Base-by-base conservation (phyloP, 2,329 filamentous ascomycete genomes). In the Lachnellula subtilissima region DNA sequence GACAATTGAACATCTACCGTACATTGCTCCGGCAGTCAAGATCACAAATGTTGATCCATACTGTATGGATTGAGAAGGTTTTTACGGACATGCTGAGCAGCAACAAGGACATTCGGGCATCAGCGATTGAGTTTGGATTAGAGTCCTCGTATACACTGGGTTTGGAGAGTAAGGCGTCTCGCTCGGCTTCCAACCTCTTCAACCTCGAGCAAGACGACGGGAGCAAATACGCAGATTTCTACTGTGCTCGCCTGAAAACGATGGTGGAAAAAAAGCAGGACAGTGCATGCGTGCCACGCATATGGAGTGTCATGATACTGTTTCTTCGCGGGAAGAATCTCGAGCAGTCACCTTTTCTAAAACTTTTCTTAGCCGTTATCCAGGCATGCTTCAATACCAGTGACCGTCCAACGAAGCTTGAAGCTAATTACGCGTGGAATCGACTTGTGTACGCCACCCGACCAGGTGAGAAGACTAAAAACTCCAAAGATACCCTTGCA, bases 401-500 rank as follows among this genome's bases (percentile, higher is more conserved):
- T 52, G 90, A 96, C 60, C 74, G 79, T 3, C 74, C 79, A 46
- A 88, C 86, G 46, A 90, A 87, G 64, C 77, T 83, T 14, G 86
- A 95, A 65, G 89, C 92, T 22, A 91, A 93, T 65, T 76, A 86
- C 54, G 91, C 91, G 0, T 97, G 93, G 89, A 90, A 89, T 64
- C 86, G 89, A 52, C 84, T 97, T 46, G 82, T 94, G 19, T 96
- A 87, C 68, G 82, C 86, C 6, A 79, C 90, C 15, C 81, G 86
- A 53, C 80, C 86, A 0, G 84, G 87, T 61, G 79, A 84, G 19
- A 74, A 76, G 2, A 84, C 80, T 0, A 5, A 74, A 12, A 9
- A 32, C 11, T 32, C 28, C 74, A 5, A 77, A 23, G n/a, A n/a
- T 11, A 5, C n/a, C 8, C 8, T 23, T 12, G 12, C 19, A n/a